Percentiles rank a stretch among this genome's conserved stretches.
phyloP scores from a whole-genome alignment of 371 early-diverging fungal genomes.

The Racocetra persica region DNA sequence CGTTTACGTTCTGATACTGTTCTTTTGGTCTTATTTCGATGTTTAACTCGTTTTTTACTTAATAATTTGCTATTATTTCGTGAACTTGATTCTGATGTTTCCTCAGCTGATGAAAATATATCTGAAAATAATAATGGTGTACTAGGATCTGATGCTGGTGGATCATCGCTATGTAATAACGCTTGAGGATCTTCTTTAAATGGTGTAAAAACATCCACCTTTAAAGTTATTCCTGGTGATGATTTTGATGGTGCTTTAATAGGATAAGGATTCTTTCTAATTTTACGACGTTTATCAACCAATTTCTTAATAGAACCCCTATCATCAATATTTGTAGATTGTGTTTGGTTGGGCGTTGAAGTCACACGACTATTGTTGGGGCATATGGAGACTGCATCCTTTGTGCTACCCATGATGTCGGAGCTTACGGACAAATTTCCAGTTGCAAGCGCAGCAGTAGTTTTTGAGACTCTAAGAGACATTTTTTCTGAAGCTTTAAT shows the following conservation, averaged over 20 bases:
- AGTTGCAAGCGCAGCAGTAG: neutral
- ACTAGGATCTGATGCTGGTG: too few relatives aligned
- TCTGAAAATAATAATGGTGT: too few relatives aligned
- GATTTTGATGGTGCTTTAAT: constrained; percentile 16
- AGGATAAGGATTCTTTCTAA: constrained; percentile 38
- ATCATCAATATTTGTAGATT: too few relatives aligned
- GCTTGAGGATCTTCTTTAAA: constrained; percentile 16
- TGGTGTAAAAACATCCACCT: constrained; percentile 7
- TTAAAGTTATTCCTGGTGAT: constrained; percentile 22
- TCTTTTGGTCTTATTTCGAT: too few relatives aligned
- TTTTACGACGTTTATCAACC: too few relatives aligned
- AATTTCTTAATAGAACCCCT: too few relatives aligned
- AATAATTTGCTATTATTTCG: too few relatives aligned
- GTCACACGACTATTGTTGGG: neutral
- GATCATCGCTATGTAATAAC: neutral
- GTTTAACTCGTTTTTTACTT: too few relatives aligned
- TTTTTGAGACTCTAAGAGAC: neutral
- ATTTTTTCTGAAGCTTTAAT: constrained; percentile 9
- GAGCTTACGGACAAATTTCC: neutral
- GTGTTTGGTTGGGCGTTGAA: too few relatives aligned
- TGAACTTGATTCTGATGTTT: too few relatives aligned
- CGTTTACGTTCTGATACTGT: constrained; percentile 15
- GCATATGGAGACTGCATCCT: neutral
- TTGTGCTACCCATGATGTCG: neutral
- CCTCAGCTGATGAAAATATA: too few relatives aligned